Base-by-base conservation (phyloP, 805 yeast genomes). In the Kluyveromyces lactis region DNA sequence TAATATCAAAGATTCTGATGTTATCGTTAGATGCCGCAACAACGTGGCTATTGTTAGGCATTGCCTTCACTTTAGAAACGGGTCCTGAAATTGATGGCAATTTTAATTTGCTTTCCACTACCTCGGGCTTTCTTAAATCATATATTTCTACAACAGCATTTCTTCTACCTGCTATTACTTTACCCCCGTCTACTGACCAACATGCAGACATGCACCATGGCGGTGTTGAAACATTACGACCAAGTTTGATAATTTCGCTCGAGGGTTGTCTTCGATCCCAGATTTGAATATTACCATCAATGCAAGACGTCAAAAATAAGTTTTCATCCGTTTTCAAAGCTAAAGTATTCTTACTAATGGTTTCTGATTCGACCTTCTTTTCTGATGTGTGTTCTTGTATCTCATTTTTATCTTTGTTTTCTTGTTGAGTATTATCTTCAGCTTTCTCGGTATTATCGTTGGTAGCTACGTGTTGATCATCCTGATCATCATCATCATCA, bases 191-290 rank as follows among this genome's bases (percentile, higher is more conserved):
- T 38, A 68, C 67, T 7, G 95, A 80, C 97, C 97, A 90, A 41
- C 84, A 76, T 0, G 95, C 76, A 6, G 86, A 74, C 72, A 82
- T 78, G 59, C 95, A 82, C 97, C 97, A 92, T 0, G 97, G 97
- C 0, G 97, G 95, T 0, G 81, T 72, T 1, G 75, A 76, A 8
- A 71, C 64, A 1, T 86, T 79, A 1, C 79, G 72, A 17, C 61
- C 71, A 11, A 79, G 56, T 28, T 68, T 68, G 13, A 78, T 54
- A 0, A 71, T 79, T 18, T 34, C 21, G 10, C 18, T 13, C 3
- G 69, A 63, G 0, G 65, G 60, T 3, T 53, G 43, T 42, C 98
- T 70, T 4, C 72, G 62, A 58, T 92, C 98, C 95, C 96, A 89
- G 4, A 92, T 60, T 44, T 75, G 76, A 2, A 89, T 58, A 0